phyloP scores from a whole-genome alignment of 345 rosid species.

The Draba incana region DNA sequence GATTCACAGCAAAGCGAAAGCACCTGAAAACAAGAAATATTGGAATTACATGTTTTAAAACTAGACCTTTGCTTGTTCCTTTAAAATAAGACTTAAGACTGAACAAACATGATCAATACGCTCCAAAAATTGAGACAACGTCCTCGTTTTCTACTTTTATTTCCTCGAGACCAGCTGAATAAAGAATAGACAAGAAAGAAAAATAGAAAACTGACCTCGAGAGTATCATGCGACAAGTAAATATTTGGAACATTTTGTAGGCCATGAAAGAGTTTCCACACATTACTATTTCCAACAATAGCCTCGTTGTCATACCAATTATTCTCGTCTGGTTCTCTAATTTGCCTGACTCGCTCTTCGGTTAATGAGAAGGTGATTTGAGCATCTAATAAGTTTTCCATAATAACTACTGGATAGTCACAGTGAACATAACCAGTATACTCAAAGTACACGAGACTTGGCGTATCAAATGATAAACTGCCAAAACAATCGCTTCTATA shows the following conservation, averaged over 20 bases:
- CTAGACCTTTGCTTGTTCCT: not conserved
- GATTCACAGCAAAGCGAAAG: constrained; percentile 28
- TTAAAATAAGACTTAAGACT: too few species aligned
- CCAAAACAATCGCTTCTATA: accelerated
- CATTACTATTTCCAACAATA: not conserved
- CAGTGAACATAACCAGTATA: not conserved
- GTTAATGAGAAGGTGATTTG: not conserved
- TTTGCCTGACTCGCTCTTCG: not conserved
- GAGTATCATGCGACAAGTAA: not conserved
- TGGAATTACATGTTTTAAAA: too few species aligned
- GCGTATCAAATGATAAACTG: not conserved
- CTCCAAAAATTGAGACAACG: too few species aligned
- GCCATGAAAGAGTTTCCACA: constrained; percentile 11
- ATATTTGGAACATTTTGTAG: not conserved
- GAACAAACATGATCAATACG: too few species aligned
- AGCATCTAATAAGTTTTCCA: constrained; percentile 9
- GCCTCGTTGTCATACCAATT: not conserved
- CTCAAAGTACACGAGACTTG: not conserved
- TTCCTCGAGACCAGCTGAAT: too few species aligned
- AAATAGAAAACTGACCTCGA: constrained; percentile 4
- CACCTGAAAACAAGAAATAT: not conserved
- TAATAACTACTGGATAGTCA: not conserved
- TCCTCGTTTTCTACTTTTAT: too few species aligned
- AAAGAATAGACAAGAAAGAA: not conserved
- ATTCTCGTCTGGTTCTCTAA: not conserved